These are phyloP conservation scores for Thyridium curvatum DNA, from an alignment of 2,329 filamentous ascomycete genomes.

Conservation along the genomic window DNA sequence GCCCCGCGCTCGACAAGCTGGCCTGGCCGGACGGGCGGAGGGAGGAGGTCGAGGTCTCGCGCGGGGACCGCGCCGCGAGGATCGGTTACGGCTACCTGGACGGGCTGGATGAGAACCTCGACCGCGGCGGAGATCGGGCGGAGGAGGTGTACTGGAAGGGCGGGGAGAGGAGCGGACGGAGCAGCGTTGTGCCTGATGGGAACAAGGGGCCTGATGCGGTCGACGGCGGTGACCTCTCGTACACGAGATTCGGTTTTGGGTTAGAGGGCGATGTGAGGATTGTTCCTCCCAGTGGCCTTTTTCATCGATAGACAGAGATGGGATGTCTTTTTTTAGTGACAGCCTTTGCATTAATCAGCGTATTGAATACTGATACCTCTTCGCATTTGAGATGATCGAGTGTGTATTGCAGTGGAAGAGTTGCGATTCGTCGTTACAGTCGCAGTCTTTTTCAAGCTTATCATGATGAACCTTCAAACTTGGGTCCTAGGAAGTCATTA, in stretches of 20 bases:
- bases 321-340: too few relatives aligned
- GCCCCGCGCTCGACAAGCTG: conserved; percentile 29
- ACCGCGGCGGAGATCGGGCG: conserved; percentile 1
- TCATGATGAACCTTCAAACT: too few relatives aligned
- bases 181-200: neutral
- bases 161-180: conserved; percentile 1
- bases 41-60: conserved; percentile 7
- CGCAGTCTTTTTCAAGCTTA: too few relatives aligned
- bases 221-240: too few relatives aligned
- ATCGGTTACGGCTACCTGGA: conserved; percentile 17
- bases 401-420: too few relatives aligned
- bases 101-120: neutral
- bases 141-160: conserved; percentile 5
- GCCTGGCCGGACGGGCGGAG: conserved; percentile 10
- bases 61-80: conserved; percentile 12
- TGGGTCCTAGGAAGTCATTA: too few relatives aligned
- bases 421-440: too few relatives aligned
- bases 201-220: conserved; percentile 4
- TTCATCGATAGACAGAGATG: conserved; percentile 2
- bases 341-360: too few relatives aligned
- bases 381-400: too few relatives aligned
- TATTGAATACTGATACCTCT: too few relatives aligned
- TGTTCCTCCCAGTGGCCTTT: conserved; percentile 5
- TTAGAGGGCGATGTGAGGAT: conserved; percentile 14
- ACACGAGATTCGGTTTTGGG: conserved; percentile 15